These are phyloP conservation scores for Diaporthe capsici DNA, from an alignment of 2,329 filamentous ascomycete species.

Conservation along the genomic window DNA sequence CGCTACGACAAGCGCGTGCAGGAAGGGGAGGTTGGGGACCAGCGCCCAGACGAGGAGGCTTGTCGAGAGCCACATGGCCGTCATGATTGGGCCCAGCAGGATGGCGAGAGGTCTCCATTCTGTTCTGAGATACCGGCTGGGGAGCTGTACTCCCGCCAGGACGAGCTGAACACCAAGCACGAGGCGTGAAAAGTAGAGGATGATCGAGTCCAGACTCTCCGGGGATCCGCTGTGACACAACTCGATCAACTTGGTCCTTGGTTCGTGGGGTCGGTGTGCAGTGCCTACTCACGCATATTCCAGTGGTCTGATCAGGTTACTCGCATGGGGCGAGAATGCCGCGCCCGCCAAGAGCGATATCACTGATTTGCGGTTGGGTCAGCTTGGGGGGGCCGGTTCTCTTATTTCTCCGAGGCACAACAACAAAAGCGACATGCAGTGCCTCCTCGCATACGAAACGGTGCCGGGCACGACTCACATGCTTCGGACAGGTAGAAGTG, in stretches of 20 bases:
- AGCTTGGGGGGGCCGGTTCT: not conserved
- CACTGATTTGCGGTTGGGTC: conserved; percentile 62
- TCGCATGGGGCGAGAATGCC: conserved; percentile 81
- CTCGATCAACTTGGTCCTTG: not conserved
- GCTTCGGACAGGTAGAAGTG: conserved; percentile 93
- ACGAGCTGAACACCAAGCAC: conserved; percentile 93
- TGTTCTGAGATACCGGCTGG: conserved; percentile 81
- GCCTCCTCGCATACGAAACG: not conserved
- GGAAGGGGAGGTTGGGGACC: conserved; percentile 78
- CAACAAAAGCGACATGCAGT: not conserved
- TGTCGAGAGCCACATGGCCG: conserved; percentile 87
- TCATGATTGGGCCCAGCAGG: conserved; percentile 88
- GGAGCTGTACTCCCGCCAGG: conserved; percentile 88
- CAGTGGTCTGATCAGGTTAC: conserved; percentile 81
- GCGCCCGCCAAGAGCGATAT: conserved; percentile 87
- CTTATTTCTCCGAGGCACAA: not conserved
- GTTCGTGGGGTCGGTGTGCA: no score
- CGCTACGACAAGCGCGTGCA: conserved; percentile 84
- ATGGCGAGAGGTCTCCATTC: conserved; percentile 84
- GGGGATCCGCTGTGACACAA: conserved; percentile 54
- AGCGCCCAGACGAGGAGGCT: conserved; percentile 83
- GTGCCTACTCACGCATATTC: conserved; percentile 72
- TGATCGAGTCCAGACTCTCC: conserved; percentile 77
- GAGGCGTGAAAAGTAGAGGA: conserved; percentile 86
- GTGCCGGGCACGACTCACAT: conserved; percentile 71